Percentiles rank a stretch among this genome's conserved stretches.
Evolutionary conservation across 352 stramenopile genomes (phyloP).

Genomic region (Phytophthora sp.): DNA sequence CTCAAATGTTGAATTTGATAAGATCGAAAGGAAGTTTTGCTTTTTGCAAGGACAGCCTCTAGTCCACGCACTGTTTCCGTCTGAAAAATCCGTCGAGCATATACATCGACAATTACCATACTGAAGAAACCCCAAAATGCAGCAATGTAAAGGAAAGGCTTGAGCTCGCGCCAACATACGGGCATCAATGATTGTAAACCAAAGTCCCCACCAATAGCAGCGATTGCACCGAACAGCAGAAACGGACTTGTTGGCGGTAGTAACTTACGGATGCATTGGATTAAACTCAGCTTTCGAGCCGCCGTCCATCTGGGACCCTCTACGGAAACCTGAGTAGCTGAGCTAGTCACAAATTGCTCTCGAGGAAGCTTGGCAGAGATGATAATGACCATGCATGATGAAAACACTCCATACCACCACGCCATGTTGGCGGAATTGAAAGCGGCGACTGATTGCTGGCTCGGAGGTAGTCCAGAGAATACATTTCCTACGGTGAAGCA

Average conservation of each 20-base stretch:
- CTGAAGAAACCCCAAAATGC: constrained; percentile 13
- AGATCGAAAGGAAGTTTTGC: neutral
- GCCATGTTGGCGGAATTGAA: constrained; percentile 7
- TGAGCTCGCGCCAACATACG: neutral
- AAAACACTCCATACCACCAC: constrained; percentile 17
- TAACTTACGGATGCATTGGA: constrained; percentile 4
- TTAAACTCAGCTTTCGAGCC: neutral
- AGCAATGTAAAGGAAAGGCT: constrained; percentile 18
- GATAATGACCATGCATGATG: constrained; percentile 6
- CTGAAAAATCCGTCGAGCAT: constrained; percentile 11
- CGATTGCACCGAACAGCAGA: neutral
- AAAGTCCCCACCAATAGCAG: constrained; percentile 1
- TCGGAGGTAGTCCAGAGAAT: constrained; percentile 3
- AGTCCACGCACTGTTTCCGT: constrained; percentile 19
- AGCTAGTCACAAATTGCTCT: neutral
- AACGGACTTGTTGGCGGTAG: neutral
- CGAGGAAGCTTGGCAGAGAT: constrained; percentile 7
- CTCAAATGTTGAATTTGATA: neutral
- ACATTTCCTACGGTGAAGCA: constrained; percentile 6
- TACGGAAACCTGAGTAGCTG: neutral
- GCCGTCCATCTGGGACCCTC: neutral
- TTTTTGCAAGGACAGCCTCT: neutral
- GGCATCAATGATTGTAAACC: neutral
- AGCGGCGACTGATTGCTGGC: neutral
- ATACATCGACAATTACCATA: constrained; percentile 11